Base-by-base conservation (phyloP, 1,284 basidiomycete species). In the Binderoboletus segoi region DNA sequence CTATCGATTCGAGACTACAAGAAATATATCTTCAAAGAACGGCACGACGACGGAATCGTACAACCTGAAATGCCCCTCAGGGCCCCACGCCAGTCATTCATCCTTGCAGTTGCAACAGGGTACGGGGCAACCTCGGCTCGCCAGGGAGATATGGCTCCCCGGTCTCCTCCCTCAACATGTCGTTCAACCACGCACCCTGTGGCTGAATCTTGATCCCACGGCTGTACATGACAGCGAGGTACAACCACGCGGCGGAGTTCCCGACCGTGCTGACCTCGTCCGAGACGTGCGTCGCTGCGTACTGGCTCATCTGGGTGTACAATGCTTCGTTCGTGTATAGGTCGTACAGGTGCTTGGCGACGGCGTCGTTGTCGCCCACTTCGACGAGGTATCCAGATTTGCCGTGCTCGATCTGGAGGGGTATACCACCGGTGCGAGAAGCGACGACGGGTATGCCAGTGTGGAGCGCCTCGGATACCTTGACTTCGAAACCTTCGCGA, bases 401-500 rank as follows among this genome's bases (percentile, higher is more conserved):
- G 59, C 90, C 91, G 63, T 94, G 75, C 63, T 85, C 83, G 64
- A 95, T 84, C 70, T 95, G 93, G 52, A 95, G 83, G 40, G 93
- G 93, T 69, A 95, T 94, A 66, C 93, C 93, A 59, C 93, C 93
- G 2, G 93, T 94, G 58, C 80, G 84, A 53, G 79, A 86, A 16
- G 90, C 90, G 66, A 95, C 82, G 62, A 94, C 82, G 28, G 93
- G 92, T 59, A 89, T 89, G 62, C 89, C 89, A 32, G 90, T 84
- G 72, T 94, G 90, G 51, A 95, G 80, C 20, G 90, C 91, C 75
- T 95, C 93, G 43, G 92, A 94, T 54, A 94, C 93, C 73, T 94
- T 94, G 73, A 95, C 91, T 67, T 95, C 93, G 75, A 95, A 95
- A 43, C 93, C 93, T 76, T 95, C 93, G 58, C 92, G 90, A 53